Evolutionary conservation across 129 eudicot genomes (phyloP), one percentile per base, ranked within the genome.

Genomic region (Tanacetum coccineum): DNA sequence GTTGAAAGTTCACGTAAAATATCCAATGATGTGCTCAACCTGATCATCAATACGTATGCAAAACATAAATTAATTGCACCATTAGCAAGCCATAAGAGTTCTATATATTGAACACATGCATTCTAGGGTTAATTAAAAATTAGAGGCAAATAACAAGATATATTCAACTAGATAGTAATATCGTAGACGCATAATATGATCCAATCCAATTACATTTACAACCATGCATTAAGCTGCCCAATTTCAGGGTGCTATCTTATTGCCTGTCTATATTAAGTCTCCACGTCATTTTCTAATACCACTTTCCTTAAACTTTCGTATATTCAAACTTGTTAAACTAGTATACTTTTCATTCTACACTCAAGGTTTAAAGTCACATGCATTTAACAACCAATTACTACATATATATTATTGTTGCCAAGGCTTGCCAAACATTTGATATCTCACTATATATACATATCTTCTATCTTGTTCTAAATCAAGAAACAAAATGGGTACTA

Each of bases 351-450:
- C 11, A 63, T 70, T 53, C 74, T 36, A 48, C 78, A 78, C 78
- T 67, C 65, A 72, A 78, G 4, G 20, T 21, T 6, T 13, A 20
- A 68, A 56, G 40, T 61, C 2, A 3, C 64, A 78, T 53, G 70
- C 42, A 52, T 78, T 59, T 44, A 13, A 40, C 54, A n/a, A n/a
- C n/a, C n/a, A 55, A 12, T 50, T 57, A 4, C 6, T 49, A 40
- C 11, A 21, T 32, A 2, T 6, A 15, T 30, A 46, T 39, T 5
- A 32, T 3, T 54, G 25, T n/a, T 53, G 76, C 70, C 78, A 70
- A 78, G 45, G 51, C 55, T 79, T 62, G 84, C 84, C 90, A 69
- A 84, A 75, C 90, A 22, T 79, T 58, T 75, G 71, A 61, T 36
- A 59, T 59, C 19, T 20, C 30, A 25, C 66, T 53, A 60, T 50